Base-by-base conservation (phyloP, 495 filamentous ascomycete genomes). In the Penicillium taxi region DNA sequence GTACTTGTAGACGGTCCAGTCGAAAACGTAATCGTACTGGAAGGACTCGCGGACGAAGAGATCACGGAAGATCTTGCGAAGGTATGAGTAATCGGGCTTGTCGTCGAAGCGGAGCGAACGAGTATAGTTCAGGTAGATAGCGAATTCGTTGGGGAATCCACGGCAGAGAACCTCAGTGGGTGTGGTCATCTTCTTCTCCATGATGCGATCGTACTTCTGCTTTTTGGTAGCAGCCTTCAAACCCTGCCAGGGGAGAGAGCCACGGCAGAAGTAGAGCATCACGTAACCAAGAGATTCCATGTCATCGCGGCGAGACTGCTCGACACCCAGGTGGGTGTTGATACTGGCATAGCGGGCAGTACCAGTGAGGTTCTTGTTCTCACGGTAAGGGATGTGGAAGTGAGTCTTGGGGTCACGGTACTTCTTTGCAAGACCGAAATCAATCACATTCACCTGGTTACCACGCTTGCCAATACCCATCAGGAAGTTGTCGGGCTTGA, bases 161-260 rank as follows among this genome's bases (percentile, higher is more conserved):
- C 91, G 87, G 80, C 93, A 99, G 18, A 99, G 86, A 26, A 96
- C 91, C 56, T 99, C 93, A 50, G 93, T 99, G 12, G 93, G 91
- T 5, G 93, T 99, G 7, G 91, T 99, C 93, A 99, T 96, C 83
- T 99, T 99, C 81, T 99, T 99, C 75, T 99, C 93, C 93, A 96
- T 99, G 67, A 99, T 99, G 35, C 93, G 81, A 67, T 99, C 93
- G 56, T 99, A 96, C 69, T 96, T 99, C 73, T 99, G 91, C 81
- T 99, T 96, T 79, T 99, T 96, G 36, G 93, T 99, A 49, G 93
- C 93, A 73, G 93, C 93, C 78, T 99, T 99, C 31, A 99, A 74
- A 25, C 93, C 93, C 70, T 99, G 93, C 93, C 93, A 99, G 41
- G 93, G 91, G 32, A 99, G 87, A 37, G 89, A 95, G 30, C 91